A percentile compares a stretch with the other conserved stretches of the same genome.
Conservation (phyloP, 2,329 filamentous ascomycete species). For the Hypocreales sp. region DNA sequence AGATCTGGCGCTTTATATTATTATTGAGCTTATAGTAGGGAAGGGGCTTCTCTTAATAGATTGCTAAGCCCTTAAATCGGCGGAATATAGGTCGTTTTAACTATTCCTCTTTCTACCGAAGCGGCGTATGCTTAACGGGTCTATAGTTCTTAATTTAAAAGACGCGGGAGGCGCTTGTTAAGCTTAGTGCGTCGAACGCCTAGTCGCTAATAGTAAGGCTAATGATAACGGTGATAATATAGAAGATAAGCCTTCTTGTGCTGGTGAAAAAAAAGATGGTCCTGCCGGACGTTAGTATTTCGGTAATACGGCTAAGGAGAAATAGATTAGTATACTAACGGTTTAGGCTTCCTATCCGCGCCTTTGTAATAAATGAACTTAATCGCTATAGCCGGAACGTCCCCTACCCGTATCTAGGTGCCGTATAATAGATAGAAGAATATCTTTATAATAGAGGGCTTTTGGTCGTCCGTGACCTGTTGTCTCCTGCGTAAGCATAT, state of each 20-base stretch:
- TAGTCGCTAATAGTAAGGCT: no score
- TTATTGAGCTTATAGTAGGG: background rate
- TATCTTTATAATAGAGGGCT: slow-evolving; percentile 16
- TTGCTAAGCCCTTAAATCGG: background rate
- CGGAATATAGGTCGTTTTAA: slow-evolving; percentile 2
- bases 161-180: background rate
- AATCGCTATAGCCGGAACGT: no score
- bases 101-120: background rate
- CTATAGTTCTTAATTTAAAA: background rate
- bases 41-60: background rate
- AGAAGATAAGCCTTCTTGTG: slow-evolving; percentile 12
- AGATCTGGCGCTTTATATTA: background rate
- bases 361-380: slow-evolving; percentile 15
- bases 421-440: slow-evolving; percentile 13
- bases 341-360: slow-evolving; percentile 9
- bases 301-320: background rate
- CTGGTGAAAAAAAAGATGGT: slow-evolving; percentile 13
- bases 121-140: background rate
- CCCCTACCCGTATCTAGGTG: slow-evolving; percentile 8
- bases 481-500: no score
- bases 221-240: slow-evolving; percentile 8
- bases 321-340: no score
- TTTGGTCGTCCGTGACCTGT: slow-evolving; percentile 10
- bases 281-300: slow-evolving; percentile 5
- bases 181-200: slow-evolving; percentile 1